phyloP scores from a whole-genome alignment of 2,329 filamentous ascomycete genomes.

The Pochonia chlamydosporia region DNA sequence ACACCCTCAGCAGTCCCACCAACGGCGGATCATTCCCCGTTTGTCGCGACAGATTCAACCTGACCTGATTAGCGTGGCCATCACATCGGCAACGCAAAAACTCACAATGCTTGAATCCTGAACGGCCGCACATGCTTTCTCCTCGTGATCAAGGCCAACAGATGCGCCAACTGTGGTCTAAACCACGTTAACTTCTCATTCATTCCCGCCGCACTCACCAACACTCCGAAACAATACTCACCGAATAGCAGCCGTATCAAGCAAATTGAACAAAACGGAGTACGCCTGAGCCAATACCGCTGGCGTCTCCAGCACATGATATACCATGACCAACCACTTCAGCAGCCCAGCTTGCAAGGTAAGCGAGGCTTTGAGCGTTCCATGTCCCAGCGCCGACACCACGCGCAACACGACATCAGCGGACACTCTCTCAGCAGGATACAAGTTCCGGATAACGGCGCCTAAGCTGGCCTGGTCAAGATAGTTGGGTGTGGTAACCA shows the following conservation, averaged over 20 bases:
- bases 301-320: conserved; percentile 63
- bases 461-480: conserved; percentile 72
- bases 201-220: too few species aligned
- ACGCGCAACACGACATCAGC: conserved; percentile 57
- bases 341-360: conserved; percentile 65
- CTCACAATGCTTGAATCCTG: conserved; percentile 70
- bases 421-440: conserved; percentile 62
- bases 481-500: conserved; percentile 60
- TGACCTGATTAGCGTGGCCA: conserved; percentile 20
- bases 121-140: conserved; percentile 80
- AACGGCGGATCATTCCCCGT: conserved; percentile 69
- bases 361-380: conserved; percentile 66
- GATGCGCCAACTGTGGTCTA: conserved; percentile 62
- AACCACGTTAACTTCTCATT: too few species aligned
- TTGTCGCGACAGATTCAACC: conserved; percentile 51
- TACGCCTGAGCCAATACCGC: conserved; percentile 64
- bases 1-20: conserved; percentile 70
- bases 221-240: conserved; percentile 28
- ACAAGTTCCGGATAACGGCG: conserved; percentile 66
- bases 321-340: conserved; percentile 72
- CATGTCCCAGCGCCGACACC: conserved; percentile 70
- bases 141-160: conserved; percentile 72
- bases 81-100: conserved; percentile 1
- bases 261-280: conserved; percentile 69
- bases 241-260: conserved; percentile 75